Evolutionary conservation across 2,329 filamentous ascomycete species (phyloP).

Genomic region (Epichloe gansuensis): DNA sequence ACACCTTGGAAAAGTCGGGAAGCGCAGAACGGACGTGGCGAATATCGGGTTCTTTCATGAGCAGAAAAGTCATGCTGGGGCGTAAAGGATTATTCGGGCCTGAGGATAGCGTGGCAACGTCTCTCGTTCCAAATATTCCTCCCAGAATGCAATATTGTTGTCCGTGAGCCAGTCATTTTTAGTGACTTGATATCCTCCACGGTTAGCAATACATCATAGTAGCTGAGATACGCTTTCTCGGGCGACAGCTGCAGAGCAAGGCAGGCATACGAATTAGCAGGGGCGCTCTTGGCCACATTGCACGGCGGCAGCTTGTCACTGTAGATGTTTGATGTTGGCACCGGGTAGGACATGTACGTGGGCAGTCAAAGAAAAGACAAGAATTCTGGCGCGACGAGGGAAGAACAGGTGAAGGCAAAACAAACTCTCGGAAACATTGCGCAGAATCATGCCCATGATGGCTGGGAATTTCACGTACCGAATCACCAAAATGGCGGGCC

Average conservation of each 20-base stretch:
- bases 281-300: not conserved
- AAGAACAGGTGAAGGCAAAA: not conserved
- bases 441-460: no score
- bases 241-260: constrained; percentile 33
- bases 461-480: constrained; percentile 21
- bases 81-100: constrained; percentile 84
- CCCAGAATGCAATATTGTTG: constrained; percentile 96
- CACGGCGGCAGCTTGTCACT: no score
- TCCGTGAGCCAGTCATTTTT: constrained; percentile 94
- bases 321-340: no score
- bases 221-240: constrained; percentile 27
- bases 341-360: no score
- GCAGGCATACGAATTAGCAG: not conserved
- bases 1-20: constrained; percentile 67
- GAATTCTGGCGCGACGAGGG: not conserved
- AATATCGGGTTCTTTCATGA: constrained; percentile 60
- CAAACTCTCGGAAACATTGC: no score
- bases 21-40: constrained; percentile 52
- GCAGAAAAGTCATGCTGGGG: constrained; percentile 83
- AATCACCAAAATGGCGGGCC: constrained; percentile 36
- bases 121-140: constrained; percentile 91
- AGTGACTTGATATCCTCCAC: constrained; percentile 81
- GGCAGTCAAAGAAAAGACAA: not conserved
- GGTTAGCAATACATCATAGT: constrained; percentile 46
- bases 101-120: constrained; percentile 68